Evolutionary conservation across 108 stramenopile species (phyloP), one percentile per base, ranked within the genome.

Genomic region (Nitzschia inconspicua): DNA sequence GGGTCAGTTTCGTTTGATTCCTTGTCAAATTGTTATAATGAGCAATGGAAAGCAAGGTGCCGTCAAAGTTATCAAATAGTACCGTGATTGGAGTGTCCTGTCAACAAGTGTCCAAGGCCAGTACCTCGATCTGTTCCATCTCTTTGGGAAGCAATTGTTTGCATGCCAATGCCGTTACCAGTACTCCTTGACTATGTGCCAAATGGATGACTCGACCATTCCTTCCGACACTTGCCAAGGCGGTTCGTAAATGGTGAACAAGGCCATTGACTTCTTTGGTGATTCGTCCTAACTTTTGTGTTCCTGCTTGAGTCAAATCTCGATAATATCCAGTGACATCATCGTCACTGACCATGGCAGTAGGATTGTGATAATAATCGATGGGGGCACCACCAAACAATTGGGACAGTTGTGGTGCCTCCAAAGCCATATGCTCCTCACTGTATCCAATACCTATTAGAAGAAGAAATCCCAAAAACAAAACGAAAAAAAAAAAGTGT

Each of bases 121-220:
- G n/a, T n/a, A 94, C 72, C 62, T 94, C 93, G 8, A 94, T 85
- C 39, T 74, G 76, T 52, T 57, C 71, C 68, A 85, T 84, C 82
- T 94, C 93, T 23, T 72, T 43, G 2, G 58, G 46, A 39, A 55
- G 73, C 52, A 94, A 66, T 59, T 81, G 75, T 55, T 79, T 72
- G 9, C 78, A 72, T 10, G 93, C 93, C 31, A 94, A 61, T 34
- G 67, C 77, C 16, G 93, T 94, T 7, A 94, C 80, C 14, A 94
- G 71, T 10, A 86, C 88, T 22, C 93, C 93, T 55, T 94, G 93
- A 3, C 86, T 88, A 72, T 94, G 93, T 7, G 89, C 89, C 57
- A 94, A 87, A 63, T 91, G 93, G 2, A 94, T 69, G 7, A 94
- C 87, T 14, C 63, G 68, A 0, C 89, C 93, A 7, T 59, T 63